These are phyloP conservation scores for Kodamaea kakaduensis DNA, from an alignment of 805 yeast species.

Conservation along the genomic window DNA sequence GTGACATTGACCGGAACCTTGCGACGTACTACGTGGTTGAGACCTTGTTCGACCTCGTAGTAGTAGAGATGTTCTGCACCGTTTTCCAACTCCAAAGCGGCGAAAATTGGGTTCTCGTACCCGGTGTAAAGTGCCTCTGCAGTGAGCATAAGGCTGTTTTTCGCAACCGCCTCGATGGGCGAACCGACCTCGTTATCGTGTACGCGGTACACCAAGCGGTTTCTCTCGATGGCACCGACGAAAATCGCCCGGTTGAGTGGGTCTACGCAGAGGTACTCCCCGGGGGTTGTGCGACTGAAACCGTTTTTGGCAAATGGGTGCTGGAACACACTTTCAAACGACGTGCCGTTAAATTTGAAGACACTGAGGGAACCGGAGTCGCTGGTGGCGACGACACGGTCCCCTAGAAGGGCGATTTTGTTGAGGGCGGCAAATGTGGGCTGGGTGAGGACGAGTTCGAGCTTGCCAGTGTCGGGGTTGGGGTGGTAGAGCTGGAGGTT, in stretches of 20 bases:
- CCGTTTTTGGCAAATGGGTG: constrained; percentile 77
- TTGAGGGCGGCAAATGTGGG: constrained; percentile 59
- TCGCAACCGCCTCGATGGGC: constrained; percentile 65
- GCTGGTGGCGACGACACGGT: constrained; percentile 62
- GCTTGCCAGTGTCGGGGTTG: constrained; percentile 53
- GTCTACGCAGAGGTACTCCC: constrained; percentile 66
- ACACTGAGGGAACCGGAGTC: constrained; percentile 74
- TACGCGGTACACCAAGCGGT: constrained; percentile 66
- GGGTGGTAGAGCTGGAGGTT: constrained; percentile 51
- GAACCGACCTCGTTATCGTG: constrained; percentile 46
- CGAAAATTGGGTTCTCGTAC: constrained; percentile 81
- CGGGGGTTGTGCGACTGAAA: constrained; percentile 70
- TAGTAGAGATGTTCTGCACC: constrained; percentile 42
- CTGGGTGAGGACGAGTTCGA: constrained; percentile 41
- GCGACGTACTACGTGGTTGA: constrained; percentile 66
- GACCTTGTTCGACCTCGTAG: constrained; percentile 82
- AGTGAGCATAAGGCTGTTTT: constrained; percentile 48
- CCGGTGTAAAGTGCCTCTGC: constrained; percentile 60
- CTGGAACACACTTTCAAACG: constrained; percentile 47
- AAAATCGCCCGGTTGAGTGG: constrained; percentile 67
- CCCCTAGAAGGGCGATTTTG: constrained; percentile 48
- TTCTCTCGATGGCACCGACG: constrained; percentile 68
- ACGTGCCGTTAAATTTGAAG: constrained; percentile 40
- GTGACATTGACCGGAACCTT: constrained; percentile 15
- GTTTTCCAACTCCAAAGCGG: constrained; percentile 66